Evolutionary conservation across 805 yeast genomes (phyloP).

Genomic region (Metschnikowia peoriensis): DNA sequence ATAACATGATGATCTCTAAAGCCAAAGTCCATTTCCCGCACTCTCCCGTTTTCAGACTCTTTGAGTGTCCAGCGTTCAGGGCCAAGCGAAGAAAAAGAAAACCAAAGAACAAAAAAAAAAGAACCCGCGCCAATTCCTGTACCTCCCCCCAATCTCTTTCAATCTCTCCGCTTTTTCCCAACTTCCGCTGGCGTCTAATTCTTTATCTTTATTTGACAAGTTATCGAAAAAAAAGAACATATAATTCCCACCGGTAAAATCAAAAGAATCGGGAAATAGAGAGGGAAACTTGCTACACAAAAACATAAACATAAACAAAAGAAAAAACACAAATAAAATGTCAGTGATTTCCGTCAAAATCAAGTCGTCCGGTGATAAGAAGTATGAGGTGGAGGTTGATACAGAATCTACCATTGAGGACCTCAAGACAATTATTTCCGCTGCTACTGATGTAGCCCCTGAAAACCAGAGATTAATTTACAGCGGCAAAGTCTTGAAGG

Average conservation of each 20-base stretch:
- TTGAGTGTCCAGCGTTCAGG: no score
- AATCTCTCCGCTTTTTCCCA: no score
- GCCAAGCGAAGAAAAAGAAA: no score
- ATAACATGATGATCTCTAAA: no score
- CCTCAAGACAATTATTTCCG: slow-evolving; percentile 64
- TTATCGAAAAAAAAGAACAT: no score
- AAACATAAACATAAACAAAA: background rate
- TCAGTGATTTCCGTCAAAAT: slow-evolving; percentile 31
- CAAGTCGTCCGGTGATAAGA: slow-evolving; percentile 70
- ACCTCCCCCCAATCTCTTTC: no score
- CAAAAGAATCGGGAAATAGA: background rate
- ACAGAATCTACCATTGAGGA: slow-evolving; percentile 58
- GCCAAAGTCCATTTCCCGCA: no score
- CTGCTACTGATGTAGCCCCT: slow-evolving; percentile 62
- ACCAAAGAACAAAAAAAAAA: no score
- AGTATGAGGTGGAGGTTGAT: slow-evolving; percentile 62
- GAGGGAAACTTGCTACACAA: background rate
- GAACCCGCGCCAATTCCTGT: no score
- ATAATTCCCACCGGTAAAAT: background rate
- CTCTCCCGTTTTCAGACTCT: no score
- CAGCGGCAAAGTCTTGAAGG: slow-evolving; percentile 92
- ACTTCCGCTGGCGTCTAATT: no score
- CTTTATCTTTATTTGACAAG: no score
- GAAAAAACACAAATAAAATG: slow-evolving; percentile 16
- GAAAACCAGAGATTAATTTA: slow-evolving; percentile 87